Evolutionary conservation across 805 yeast genomes (phyloP).

Genomic region (Spathaspora hagerdaliae): DNA sequence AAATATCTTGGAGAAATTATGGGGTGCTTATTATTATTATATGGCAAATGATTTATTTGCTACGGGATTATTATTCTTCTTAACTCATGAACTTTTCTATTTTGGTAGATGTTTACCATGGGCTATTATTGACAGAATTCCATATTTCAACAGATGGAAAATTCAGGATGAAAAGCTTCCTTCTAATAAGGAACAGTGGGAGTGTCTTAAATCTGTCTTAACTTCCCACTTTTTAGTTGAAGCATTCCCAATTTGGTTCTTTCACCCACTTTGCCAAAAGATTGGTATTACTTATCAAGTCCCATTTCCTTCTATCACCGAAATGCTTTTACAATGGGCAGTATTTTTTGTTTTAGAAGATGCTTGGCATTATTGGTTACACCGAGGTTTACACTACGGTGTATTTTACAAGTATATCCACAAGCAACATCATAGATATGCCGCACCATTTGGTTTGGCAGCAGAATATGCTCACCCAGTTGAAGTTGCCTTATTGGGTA

Average conservation of each 20-base stretch:
- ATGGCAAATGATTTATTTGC: constrained; percentile 54
- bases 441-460: constrained; percentile 60
- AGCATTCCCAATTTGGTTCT: constrained; percentile 60
- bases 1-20: constrained; percentile 40
- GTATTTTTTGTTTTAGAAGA: constrained; percentile 53
- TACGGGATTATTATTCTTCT: constrained; percentile 52
- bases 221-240: constrained; percentile 56
- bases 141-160: constrained; percentile 49
- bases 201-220: constrained; percentile 53
- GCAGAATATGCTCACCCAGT: constrained; percentile 62
- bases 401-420: constrained; percentile 54
- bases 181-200: constrained; percentile 57
- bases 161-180: constrained; percentile 53
- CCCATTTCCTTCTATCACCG: constrained; percentile 47
- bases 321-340: constrained; percentile 42
- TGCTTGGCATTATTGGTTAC: constrained; percentile 60
- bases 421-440: constrained; percentile 58
- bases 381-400: constrained; percentile 53
- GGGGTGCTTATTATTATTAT: constrained; percentile 56
- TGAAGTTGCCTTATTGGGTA: constrained; percentile 54
- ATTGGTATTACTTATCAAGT: constrained; percentile 47
- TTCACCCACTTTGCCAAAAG: constrained; percentile 51
- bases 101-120: constrained; percentile 60
- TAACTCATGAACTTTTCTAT: constrained; percentile 53
- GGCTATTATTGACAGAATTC: constrained; percentile 51